Percentiles rank a stretch among this genome's conserved stretches.
These are phyloP conservation scores for Yamadazyma sp. DNA, from an alignment of 1,139 yeast species.

Conservation along the genomic window DNA sequence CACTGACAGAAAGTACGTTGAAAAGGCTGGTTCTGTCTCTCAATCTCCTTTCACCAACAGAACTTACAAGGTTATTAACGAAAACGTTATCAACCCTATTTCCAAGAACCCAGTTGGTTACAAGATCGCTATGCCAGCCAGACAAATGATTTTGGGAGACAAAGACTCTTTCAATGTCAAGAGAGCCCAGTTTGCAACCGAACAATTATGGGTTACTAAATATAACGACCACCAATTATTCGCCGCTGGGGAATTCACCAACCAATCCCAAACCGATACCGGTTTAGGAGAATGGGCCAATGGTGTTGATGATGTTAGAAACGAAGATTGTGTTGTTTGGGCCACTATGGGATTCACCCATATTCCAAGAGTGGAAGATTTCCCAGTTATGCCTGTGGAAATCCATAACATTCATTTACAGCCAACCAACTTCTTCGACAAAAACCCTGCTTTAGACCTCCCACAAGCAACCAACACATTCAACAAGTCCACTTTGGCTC, in stretches of 20 bases:
- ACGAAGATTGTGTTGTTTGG: conserved; percentile 83
- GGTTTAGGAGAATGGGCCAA: conserved; percentile 69
- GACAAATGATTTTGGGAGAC: conserved; percentile 72
- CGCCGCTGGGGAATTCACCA: conserved; percentile 81
- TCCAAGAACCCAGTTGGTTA: conserved; percentile 81
- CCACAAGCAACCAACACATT: conserved; percentile 72
- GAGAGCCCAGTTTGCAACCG: conserved; percentile 72
- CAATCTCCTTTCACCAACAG: conserved; percentile 78
- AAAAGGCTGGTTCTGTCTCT: conserved; percentile 71
- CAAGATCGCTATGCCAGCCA: conserved; percentile 76
- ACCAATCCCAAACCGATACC: conserved; percentile 64
- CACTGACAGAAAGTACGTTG: conserved; percentile 63
- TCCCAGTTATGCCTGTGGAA: conserved; percentile 93
- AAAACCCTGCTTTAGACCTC: conserved; percentile 80
- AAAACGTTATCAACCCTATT: conserved; percentile 71
- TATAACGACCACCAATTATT: conserved; percentile 65
- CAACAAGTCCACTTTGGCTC: conserved; percentile 62
- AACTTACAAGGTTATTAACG: conserved; percentile 77
- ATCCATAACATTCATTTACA: conserved; percentile 64
- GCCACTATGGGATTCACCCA: conserved; percentile 87
- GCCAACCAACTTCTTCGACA: conserved; percentile 78
- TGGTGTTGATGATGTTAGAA: conserved; percentile 70
- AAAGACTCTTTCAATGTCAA: conserved; percentile 59
- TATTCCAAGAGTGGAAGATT: conserved; percentile 85
- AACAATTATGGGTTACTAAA: conserved; percentile 77